Evolutionary conservation across 768 basidiomycete genomes (phyloP).

Genomic region (Rhodosporidiobolus odoratus): DNA sequence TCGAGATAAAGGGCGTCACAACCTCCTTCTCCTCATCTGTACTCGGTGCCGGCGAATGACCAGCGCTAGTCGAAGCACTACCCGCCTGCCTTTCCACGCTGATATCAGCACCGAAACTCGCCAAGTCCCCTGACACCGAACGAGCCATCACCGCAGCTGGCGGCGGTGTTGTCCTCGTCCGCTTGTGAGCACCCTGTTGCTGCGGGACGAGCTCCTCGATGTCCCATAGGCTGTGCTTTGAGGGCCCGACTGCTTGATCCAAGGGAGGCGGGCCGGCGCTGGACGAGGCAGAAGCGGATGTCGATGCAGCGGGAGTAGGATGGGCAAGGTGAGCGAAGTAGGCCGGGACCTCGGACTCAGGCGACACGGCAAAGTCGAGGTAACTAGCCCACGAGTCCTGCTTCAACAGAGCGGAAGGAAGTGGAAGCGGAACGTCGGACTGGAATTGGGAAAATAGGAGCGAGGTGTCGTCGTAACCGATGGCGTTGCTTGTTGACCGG

Average conservation of each 20-base stretch:
- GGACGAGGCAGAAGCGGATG: neutral
- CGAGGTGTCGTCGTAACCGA: neutral
- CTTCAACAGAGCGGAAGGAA: neutral
- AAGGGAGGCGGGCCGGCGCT: neutral
- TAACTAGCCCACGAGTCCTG: neutral
- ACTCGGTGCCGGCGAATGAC: neutral
- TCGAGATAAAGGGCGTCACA: constrained; percentile 34
- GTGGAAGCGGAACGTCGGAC: neutral
- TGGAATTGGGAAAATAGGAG: neutral
- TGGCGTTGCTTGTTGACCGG: neutral
- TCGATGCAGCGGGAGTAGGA: neutral
- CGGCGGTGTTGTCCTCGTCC: neutral
- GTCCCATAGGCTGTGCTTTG: constrained; percentile 18
- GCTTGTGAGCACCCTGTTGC: neutral
- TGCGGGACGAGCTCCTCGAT: constrained; percentile 26
- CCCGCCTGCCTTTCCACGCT: neutral
- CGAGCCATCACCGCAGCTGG: neutral
- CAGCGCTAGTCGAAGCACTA: too few species aligned
- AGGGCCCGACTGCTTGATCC: neutral
- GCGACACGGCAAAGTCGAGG: constrained; percentile 25
- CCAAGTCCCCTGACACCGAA: neutral
- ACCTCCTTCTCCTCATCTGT: constrained; percentile 19
- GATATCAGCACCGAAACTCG: neutral
- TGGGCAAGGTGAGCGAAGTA: neutral
- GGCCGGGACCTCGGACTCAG: constrained; percentile 4